Conservation (phyloP, 2,329 filamentous ascomycete species). For the Aureobasidium sp. region DNA sequence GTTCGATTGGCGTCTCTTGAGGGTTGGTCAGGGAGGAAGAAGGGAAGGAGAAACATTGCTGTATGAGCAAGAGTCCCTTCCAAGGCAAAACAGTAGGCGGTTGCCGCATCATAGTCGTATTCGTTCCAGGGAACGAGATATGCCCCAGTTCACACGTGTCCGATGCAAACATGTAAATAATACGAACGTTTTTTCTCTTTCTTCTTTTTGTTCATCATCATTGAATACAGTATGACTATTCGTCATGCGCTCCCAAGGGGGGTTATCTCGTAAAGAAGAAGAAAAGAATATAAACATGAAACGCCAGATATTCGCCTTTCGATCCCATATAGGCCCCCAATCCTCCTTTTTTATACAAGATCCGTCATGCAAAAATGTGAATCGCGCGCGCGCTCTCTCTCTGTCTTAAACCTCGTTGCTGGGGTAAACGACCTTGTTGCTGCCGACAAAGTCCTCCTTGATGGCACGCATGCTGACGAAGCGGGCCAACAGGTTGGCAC, state of each 20-base stretch:
- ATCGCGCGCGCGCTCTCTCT: neutral
- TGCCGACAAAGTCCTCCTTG: slow-evolving; percentile 47
- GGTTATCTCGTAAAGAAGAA: neutral
- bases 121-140: neutral
- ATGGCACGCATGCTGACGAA: slow-evolving; percentile 49
- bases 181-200: neutral
- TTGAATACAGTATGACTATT: neutral
- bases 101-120: neutral
- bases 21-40: neutral
- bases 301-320: neutral
- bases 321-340: neutral
- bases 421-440: slow-evolving; percentile 42
- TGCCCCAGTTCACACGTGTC: neutral
- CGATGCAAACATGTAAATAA: neutral
- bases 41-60: neutral
- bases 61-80: neutral
- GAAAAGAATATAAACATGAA: neutral
- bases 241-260: neutral
- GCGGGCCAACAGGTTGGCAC: slow-evolving; percentile 40
- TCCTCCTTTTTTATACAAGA: neutral
- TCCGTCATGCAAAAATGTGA: neutral
- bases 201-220: slow-evolving; percentile 4
- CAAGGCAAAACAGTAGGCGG: neutral
- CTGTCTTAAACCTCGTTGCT: slow-evolving; percentile 37
- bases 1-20: slow-evolving; percentile 4